Base-by-base conservation (phyloP, 2,329 filamentous ascomycete genomes). In the Talaromyces sp. region DNA sequence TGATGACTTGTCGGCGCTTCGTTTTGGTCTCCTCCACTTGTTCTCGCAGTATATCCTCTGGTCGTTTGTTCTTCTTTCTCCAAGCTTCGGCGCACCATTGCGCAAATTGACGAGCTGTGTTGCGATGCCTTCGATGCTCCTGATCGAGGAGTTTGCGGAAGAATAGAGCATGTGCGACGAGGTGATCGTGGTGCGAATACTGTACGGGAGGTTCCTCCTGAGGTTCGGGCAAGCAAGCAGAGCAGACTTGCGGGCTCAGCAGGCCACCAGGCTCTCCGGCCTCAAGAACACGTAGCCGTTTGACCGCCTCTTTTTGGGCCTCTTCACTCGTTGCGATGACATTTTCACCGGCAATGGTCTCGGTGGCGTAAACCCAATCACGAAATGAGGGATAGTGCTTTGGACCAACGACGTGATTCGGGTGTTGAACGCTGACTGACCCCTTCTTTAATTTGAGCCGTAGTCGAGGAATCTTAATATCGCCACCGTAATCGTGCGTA, bases 121-220 rank as follows among this genome's bases (percentile, higher is more conserved):
- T 83, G 41, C 87, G 87, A 76, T 98, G 94, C 13, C 89, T 85
- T 68, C 87, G 86, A 70, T 93, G 90, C 75, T 99, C 95, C 65
- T 87, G 86, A 2, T 89, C 79, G 80, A 98, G 86, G 41, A 98
- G 83, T 71, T 88, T 90, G 57, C 91, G 88, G 70, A 98, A 94
- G 70, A 93, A 90, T 13, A 89, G 74, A 66, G 90, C 89, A 67
- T 96, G 93, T 56, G 89, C 89, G 54, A 90, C 83, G 62, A 98
- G 84, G 74, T 98, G 91, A 73, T 98, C 93, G 73, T 87, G 86
- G 70, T 96, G 93, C n/a, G 90, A 88, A 82, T 92, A 98, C 72
- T 95, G 92, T 61, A 86, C 84, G 0, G 87, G 86, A 0, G 91
- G 91, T 71, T 96, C 90, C 64, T 91, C 88, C 66, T 85, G 84